phyloP scores from a whole-genome alignment of 805 yeast species.

The Pichia sporocuriosa region DNA sequence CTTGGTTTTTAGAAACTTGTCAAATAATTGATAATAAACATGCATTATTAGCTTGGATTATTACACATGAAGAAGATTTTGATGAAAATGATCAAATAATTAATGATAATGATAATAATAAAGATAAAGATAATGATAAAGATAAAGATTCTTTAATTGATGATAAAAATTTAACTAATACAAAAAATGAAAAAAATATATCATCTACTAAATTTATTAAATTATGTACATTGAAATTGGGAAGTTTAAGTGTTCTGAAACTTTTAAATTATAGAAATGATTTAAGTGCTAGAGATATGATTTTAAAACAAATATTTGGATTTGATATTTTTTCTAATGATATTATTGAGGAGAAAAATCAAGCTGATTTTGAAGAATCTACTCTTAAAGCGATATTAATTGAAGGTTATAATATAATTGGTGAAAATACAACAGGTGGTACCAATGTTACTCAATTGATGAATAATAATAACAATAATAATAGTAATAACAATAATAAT shows the following conservation, averaged over 20 bases:
- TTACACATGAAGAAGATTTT: constrained; percentile 17
- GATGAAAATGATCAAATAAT: background rate
- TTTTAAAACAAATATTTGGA: constrained; percentile 65
- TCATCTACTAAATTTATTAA: constrained; percentile 16
- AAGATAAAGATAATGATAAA: background rate
- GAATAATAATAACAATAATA: background rate
- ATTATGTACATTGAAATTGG: constrained; percentile 49
- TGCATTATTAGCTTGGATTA: constrained; percentile 38
- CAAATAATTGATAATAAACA: constrained; percentile 52
- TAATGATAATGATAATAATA: background rate
- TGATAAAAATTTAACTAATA: background rate
- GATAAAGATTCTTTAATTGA: background rate
- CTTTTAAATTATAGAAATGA: constrained; percentile 66
- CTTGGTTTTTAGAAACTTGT: constrained; percentile 92
- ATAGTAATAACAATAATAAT: background rate
- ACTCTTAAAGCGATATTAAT: constrained; percentile 45
- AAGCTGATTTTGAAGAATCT: constrained; percentile 3
- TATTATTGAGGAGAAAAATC: constrained; percentile 9
- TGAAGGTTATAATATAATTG: constrained; percentile 36
- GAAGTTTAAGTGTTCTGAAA: constrained; percentile 75
- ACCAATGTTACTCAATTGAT: background rate
- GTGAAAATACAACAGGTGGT: constrained; percentile 19
- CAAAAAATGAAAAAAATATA: background rate
- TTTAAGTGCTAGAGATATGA: constrained; percentile 48
- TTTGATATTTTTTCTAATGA: constrained; percentile 25